phyloP scores from a whole-genome alignment of 228 moss, liverwort and hornwort genomes.

The Sphagnum fallax region DNA sequence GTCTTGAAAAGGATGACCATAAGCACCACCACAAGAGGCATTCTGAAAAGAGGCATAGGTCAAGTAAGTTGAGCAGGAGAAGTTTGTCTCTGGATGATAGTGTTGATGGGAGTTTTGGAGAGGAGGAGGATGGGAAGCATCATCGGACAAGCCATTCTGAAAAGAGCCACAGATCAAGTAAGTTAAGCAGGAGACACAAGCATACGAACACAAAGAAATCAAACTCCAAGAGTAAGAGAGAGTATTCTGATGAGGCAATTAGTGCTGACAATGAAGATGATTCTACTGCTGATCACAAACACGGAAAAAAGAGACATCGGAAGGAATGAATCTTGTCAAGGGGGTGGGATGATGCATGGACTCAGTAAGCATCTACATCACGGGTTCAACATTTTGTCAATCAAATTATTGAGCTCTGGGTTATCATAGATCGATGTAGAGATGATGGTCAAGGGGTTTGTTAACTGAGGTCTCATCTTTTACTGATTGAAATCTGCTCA shows the following conservation, averaged over 20 bases:
- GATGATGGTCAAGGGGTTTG: too few relatives aligned
- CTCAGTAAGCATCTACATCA: too few relatives aligned
- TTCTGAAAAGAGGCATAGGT: slow-evolving; percentile 8
- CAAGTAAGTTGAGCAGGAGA: neutral
- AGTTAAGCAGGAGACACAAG: neutral
- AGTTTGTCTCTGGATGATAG: neutral
- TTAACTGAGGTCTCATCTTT: too few relatives aligned
- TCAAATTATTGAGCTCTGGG: too few relatives aligned
- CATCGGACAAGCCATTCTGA: neutral
- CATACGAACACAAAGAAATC: neutral
- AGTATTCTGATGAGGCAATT: slow-evolving; percentile 4
- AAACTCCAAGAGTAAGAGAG: slow-evolving; percentile 13
- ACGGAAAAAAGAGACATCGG: slow-evolving; percentile 4
- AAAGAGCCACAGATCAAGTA: slow-evolving; percentile 4
- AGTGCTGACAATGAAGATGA: slow-evolving; percentile 3
- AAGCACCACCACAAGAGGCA: neutral
- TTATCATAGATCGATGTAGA: too few relatives aligned
- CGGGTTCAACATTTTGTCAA: too few relatives aligned
- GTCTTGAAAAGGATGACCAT: neutral
- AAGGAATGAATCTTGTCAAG: neutral
- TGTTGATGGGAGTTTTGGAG: neutral
- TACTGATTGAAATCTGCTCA: too few relatives aligned
- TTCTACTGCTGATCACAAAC: neutral
- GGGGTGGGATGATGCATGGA: too few relatives aligned
- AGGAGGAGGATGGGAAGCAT: neutral